phyloP scores from a whole-genome alignment of 371 early-diverging fungal genomes.

The Rhizomucor pusillus region DNA sequence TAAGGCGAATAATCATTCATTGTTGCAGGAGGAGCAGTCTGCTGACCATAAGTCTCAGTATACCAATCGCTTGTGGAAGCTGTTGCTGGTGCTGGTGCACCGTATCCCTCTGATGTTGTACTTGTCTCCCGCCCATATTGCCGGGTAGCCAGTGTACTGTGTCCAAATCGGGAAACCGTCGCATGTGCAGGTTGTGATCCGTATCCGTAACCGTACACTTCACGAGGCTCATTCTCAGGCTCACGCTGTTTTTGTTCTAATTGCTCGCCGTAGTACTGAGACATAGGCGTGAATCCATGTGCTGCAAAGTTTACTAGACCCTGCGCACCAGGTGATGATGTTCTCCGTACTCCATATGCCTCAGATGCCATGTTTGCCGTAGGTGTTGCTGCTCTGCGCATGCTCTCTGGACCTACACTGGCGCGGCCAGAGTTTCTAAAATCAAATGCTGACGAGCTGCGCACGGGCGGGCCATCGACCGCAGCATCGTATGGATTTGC shows the following conservation, averaged over 20 bases:
- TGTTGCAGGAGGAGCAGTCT: background rate
- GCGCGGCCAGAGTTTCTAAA: constrained; percentile 15
- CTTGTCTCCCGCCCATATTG: background rate
- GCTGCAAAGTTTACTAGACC: constrained; percentile 5
- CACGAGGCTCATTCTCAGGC: constrained; percentile 1
- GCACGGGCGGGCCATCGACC: constrained; percentile 18
- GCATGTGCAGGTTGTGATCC: constrained; percentile 16
- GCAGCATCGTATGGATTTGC: constrained; percentile 15
- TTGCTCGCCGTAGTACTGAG: constrained; percentile 6
- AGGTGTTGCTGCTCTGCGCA: constrained; percentile 26
- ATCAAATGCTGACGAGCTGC: constrained; percentile 31
- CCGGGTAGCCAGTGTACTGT: constrained; percentile 2
- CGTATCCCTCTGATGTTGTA: background rate
- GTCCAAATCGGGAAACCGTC: constrained; percentile 34
- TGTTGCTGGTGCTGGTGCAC: background rate
- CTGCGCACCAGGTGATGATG: constrained; percentile 17
- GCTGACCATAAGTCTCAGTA: background rate
- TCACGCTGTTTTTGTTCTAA: constrained; percentile 1
- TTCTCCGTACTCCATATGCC: constrained; percentile 9
- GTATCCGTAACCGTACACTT: constrained; percentile 17
- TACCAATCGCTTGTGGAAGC: background rate
- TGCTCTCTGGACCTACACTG: constrained; percentile 16
- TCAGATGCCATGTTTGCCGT: constrained; percentile 15
- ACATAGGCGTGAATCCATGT: constrained; percentile 13
- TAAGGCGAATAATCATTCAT: constrained; percentile 18